A percentile compares a stretch with the other conserved stretches of the same genome.
These are phyloP conservation scores for Arabis hirsuta DNA, from an alignment of 345 rosid genomes.

Conservation along the genomic window DNA sequence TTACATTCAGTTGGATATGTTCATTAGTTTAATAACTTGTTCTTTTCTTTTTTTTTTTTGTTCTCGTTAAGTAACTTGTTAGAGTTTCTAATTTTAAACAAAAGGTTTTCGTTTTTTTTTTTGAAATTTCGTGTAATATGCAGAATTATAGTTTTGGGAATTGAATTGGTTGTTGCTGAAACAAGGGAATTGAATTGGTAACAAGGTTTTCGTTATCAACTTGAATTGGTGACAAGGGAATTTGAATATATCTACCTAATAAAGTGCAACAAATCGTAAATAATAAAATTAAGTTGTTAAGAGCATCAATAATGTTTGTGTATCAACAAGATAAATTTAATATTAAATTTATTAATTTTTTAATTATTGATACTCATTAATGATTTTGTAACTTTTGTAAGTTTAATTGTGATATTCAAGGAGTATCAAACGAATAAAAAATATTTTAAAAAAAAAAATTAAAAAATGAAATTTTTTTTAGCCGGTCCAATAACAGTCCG, in stretches of 20 bases:
- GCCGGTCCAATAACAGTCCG: no score
- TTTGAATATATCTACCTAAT: not conserved
- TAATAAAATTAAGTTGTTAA: not conserved
- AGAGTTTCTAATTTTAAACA: not conserved
- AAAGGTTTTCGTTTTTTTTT: not conserved
- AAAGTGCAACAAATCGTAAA: not conserved
- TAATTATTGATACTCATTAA: no score
- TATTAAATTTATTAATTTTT: no score
- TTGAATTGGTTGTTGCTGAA: not conserved
- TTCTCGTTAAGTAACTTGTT: not conserved
- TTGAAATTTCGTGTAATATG: not conserved
- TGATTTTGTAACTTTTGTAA: no score
- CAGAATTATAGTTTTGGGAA: not conserved
- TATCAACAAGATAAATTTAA: no score
- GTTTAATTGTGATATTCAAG: no score
- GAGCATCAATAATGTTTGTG: no score
- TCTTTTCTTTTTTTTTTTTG: not conserved
- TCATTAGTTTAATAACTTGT: not conserved
- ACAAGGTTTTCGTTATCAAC: no score
- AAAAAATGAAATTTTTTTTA: no score
- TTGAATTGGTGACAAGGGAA: not conserved
- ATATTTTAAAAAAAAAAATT: no score
- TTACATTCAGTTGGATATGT: not conserved
- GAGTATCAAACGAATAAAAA: no score
- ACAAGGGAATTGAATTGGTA: no score